Evolutionary conservation across 192 early-diverging fungal genomes (phyloP).

Genomic region (Nowakowskiella sp.): DNA sequence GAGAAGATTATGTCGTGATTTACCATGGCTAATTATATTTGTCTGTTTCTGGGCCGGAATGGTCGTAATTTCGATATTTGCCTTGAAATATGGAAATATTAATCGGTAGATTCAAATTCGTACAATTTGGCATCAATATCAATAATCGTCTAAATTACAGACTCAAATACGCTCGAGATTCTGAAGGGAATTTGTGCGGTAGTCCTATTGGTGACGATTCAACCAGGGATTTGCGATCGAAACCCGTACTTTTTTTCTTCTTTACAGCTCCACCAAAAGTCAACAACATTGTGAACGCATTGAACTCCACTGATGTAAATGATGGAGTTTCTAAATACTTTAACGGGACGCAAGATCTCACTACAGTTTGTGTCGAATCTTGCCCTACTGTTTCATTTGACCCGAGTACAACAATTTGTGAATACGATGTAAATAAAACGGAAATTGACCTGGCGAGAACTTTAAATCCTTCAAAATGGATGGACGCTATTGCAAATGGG

Average conservation of each 20-base stretch:
- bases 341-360: too few species aligned
- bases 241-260: constrained; percentile 16
- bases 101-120: constrained; percentile 5
- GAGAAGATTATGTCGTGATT: constrained; percentile 17
- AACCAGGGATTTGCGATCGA: constrained; percentile 9
- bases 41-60: constrained; percentile 15
- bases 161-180: constrained; percentile 20
- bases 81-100: constrained; percentile 19
- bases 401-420: not conserved
- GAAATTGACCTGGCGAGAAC: not conserved
- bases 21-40: constrained; percentile 23
- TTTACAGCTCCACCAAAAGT: constrained; percentile 1
- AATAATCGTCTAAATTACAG: not conserved
- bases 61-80: constrained; percentile 10
- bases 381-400: constrained; percentile 11
- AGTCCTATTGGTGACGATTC: constrained; percentile 9
- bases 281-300: too few species aligned
- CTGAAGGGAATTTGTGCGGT: constrained; percentile 30
- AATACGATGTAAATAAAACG: constrained; percentile 15
- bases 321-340: too few species aligned
- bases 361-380: constrained; percentile 17
- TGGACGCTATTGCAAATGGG: not conserved
- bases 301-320: not conserved
- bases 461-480: too few species aligned
- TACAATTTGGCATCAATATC: not conserved